Evolutionary conservation across 1,139 yeast species (phyloP).

Genomic region (Saccharomyces hybrid): DNA sequence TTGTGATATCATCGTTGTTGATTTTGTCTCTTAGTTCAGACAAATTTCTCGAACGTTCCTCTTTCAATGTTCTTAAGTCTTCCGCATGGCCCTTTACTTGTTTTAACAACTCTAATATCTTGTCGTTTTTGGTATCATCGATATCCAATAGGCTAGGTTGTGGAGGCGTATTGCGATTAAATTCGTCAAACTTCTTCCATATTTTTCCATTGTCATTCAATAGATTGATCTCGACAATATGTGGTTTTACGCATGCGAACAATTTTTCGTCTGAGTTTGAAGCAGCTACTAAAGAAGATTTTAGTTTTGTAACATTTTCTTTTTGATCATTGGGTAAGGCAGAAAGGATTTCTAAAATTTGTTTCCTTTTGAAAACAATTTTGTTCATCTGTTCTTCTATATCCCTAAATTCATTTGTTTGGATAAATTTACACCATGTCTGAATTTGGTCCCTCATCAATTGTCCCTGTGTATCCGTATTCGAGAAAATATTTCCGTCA

Average conservation of each 20-base stretch:
- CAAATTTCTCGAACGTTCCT: slow-evolving; percentile 55
- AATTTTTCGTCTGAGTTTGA: slow-evolving; percentile 57
- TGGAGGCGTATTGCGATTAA: slow-evolving; percentile 14
- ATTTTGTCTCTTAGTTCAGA: slow-evolving; percentile 61
- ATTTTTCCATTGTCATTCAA: slow-evolving; percentile 32
- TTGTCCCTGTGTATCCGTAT: slow-evolving; percentile 15
- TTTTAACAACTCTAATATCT: slow-evolving; percentile 26
- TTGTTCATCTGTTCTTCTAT: slow-evolving; percentile 23
- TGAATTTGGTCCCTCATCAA: slow-evolving; percentile 26
- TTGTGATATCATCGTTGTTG: slow-evolving; percentile 81
- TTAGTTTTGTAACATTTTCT: slow-evolving; percentile 28
- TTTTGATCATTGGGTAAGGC: slow-evolving; percentile 21
- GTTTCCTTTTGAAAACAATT: slow-evolving; percentile 33
- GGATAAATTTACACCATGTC: slow-evolving; percentile 24
- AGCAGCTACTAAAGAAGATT: slow-evolving; percentile 54
- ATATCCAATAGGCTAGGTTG: slow-evolving; percentile 54
- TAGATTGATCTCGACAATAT: slow-evolving; percentile 32
- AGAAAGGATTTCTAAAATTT: slow-evolving; percentile 32
- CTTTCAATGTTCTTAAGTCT: slow-evolving; percentile 42
- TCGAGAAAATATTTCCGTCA: slow-evolving; percentile 11
- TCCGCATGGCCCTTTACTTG: slow-evolving; percentile 42
- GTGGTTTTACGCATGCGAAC: slow-evolving; percentile 36
- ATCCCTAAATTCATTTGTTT: slow-evolving; percentile 24
- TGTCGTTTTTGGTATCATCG: slow-evolving; percentile 40
- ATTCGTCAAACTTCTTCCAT: slow-evolving; percentile 24